Evolutionary conservation across 352 stramenopile species (phyloP), one percentile per base, ranked within the genome.

Genomic region (Pythium apleroticum): DNA sequence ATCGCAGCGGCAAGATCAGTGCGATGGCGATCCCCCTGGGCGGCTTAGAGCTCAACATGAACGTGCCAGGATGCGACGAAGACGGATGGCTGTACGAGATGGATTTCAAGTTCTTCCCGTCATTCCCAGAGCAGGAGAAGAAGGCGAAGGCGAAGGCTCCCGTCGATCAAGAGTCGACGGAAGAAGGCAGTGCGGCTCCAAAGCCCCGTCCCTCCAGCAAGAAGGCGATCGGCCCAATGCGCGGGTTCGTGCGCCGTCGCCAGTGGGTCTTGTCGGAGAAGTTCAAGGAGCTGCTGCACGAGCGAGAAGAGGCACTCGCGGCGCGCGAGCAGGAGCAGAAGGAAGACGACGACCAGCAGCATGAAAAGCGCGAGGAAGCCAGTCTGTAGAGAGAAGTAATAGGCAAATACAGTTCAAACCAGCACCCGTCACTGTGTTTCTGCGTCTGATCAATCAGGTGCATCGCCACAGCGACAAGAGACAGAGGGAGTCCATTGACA

Each of bases 21-120:
- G 84, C 86, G 2, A 84, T 91, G 71, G 72, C 72, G 19, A 90
- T 95, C 56, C 82, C 82, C 30, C 60, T 90, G 15, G 80, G 80
- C 1, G 85, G 83, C 1, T 63, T 94, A 0, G 80, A 92, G 54
- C 64, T 94, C 5, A 81, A 94, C 65, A 39, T 88, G 57, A 58
- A 83, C 35, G 81, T 63, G 0, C 74, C 81, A 3, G 80, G 78
- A 0, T 90, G 81, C 37, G 87, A 96, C 55, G 76, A 81, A 4
- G 81, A 96, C 43, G 87, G 87, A 17, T 96, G 87, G 87, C 77
- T 93, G 19, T 96, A 94, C 63, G 85, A 88, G 56, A 86, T 85
- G 20, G 87, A 96, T 55, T 96, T 96, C 68, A 84, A 82, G 52
- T 78, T 89, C 61, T 93, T 93, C 66, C 73, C 84, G 30, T 90